Evolutionary conservation across 192 early-diverging fungal genomes (phyloP), one percentile per base, ranked within the genome.

Genomic region (Powellomyces hirtus): DNA sequence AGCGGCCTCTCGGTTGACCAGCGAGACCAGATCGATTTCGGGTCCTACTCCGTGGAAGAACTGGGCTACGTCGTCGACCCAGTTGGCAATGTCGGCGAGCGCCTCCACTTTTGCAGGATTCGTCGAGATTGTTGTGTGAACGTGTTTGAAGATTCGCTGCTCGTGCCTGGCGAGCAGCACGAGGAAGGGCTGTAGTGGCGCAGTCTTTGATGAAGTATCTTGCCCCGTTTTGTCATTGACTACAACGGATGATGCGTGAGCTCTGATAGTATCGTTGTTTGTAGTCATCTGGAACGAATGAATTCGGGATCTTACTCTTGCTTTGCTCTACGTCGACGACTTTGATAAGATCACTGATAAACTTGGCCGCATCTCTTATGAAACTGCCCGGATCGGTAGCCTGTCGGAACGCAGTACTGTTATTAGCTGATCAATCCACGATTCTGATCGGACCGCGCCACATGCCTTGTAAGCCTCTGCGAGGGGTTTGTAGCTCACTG

Each of bases 11-110:
- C 20, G 1, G 4, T 59, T 18, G 4, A 63, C 44, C 5, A 63
- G 35, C 4, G 49, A 26, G 11, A 27, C 50, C 10, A 71, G 38
- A 34, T 72, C 56, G n/a, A 72, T 31, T 13, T 29, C 35, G n/a
- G 62, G 62, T 0, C 70, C 70, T 42, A 38, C 35, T 5, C 70
- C 70, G 0, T 34, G n/a, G 62, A 72, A 72, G 44, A 72, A 72
- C 29, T 59, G 14, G 31, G 70, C 61, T 31, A 72, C 24, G 38
- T 58, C 62, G 30, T 72, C 70, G n/a, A 58, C 33, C 70, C 70
- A 72, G 0, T 20, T 36, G 7, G 70, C 70, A 26, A 72, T 65
- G 38, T 72, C 70, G 0, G 34, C 18, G 1, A 71, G 46, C 13
- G 59, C 33, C 20, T 62, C 44, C 16, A 42, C 57, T 38, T 59